Evolutionary conservation across 495 filamentous ascomycete species (phyloP).

Genomic region (Penicillium fimorum): DNA sequence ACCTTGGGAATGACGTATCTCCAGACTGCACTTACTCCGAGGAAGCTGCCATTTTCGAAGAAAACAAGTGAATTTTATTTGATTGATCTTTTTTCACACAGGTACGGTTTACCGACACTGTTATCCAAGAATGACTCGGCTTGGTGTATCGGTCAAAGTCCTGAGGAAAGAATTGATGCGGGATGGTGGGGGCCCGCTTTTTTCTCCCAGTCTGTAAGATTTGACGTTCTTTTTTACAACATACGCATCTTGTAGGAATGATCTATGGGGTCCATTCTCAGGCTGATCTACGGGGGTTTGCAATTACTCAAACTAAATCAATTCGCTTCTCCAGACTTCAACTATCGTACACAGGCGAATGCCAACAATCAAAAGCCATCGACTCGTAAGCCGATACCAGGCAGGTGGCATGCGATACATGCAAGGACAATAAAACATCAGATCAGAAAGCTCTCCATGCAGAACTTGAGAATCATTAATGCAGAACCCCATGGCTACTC

Average conservation of each 20-base stretch:
- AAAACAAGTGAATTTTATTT: not conserved
- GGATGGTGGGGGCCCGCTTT: slow-evolving; percentile 15
- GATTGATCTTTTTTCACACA: not conserved
- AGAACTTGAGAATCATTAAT: slow-evolving; percentile 19
- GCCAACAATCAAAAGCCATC: slow-evolving; percentile 17
- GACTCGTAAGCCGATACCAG: slow-evolving; percentile 9
- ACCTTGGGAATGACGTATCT: slow-evolving; percentile 1
- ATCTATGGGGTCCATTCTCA: not conserved
- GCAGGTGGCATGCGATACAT: slow-evolving; percentile 16
- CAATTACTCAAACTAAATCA: slow-evolving; percentile 15
- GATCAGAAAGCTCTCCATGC: slow-evolving; percentile 11
- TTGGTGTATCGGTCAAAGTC: slow-evolving; percentile 3
- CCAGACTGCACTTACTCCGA: slow-evolving; percentile 1
- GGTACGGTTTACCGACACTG: not conserved
- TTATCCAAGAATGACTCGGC: not conserved
- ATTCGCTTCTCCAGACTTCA: slow-evolving; percentile 18
- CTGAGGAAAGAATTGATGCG: slow-evolving; percentile 13
- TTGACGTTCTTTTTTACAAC: not conserved
- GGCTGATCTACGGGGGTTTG: not conserved
- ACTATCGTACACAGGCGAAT: slow-evolving; percentile 24
- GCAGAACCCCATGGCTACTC: slow-evolving; percentile 18
- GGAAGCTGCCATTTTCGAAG: not conserved
- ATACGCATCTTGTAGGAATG: not conserved
- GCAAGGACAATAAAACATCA: slow-evolving; percentile 11
- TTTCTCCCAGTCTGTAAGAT: not conserved